Base-by-base conservation (phyloP, 1,284 basidiomycete species). In the Kwoniella shivajii region DNA sequence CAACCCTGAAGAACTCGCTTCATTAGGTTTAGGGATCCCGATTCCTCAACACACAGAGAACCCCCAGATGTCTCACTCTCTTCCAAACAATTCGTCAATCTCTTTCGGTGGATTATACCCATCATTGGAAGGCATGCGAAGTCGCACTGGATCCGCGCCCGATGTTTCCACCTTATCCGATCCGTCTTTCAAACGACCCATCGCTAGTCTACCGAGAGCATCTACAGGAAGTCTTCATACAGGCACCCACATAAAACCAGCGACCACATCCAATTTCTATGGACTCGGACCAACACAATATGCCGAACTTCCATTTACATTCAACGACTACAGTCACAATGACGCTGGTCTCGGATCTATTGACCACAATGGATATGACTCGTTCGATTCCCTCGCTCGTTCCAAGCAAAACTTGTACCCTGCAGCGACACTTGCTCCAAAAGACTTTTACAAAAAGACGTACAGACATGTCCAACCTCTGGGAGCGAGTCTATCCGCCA, bases 21-120 rank as follows among this genome's bases (percentile, higher is more conserved):
- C 72, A 6, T 68, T 80, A 9, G 78, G 78, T 29, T 66, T 80
- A 1, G 78, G 78, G 30, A 73, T 80, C 18, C 69, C 74, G 16
- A 50, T 57, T 29, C 41, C 57, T 3, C 50, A 55, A 42, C 50
- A 53, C 33, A 39, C 46, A 16, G 29, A 36, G 20, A 39, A 38
- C 26, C 34, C 49, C 16, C 38, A 49, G 11, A 39, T 61, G 22
- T 53, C 53, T 4, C 34, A 47, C 22, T 56, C 57, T 11, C 47
- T 54, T 9, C 47, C 57, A 4, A 56, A 48, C 31, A 29, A n/a
- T 14, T 50, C 48, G 13, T 62, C 61, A 14, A 65, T 73, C 38
- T 60, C 64, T n/a, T 73, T 74, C 37, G 72, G 70, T 26, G 64
- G 64, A 18, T 58, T 76, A 31, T 77, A 76, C 60, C 74, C 74